These are phyloP conservation scores for Cardamine chenopodiifolia DNA, from an alignment of 345 rosid species.

Conservation along the genomic window DNA sequence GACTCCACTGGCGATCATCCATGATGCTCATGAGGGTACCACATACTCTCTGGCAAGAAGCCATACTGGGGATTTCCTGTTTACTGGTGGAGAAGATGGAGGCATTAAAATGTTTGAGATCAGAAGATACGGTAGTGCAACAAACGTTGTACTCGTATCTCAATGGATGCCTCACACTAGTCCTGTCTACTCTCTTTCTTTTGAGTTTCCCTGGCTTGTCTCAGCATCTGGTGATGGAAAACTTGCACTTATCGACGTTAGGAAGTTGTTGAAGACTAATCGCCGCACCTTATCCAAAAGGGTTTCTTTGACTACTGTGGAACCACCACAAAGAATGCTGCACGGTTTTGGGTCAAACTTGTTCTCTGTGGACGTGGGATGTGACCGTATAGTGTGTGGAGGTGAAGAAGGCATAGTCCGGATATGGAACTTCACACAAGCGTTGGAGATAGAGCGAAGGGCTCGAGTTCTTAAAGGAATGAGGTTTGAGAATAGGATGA, in stretches of 20 bases:
- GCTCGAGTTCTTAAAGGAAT: slow-evolving; percentile 63
- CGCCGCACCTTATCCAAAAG: slow-evolving; percentile 41
- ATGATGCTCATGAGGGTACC: slow-evolving; percentile 67
- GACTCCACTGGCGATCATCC: slow-evolving; percentile 54
- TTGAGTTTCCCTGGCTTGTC: slow-evolving; percentile 98
- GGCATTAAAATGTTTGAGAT: slow-evolving; percentile 86
- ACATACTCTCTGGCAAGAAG: slow-evolving; percentile 73
- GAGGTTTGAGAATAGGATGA: slow-evolving; percentile 80
- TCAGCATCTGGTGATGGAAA: slow-evolving; percentile 88
- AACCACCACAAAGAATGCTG: slow-evolving; percentile 93
- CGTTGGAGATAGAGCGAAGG: slow-evolving; percentile 72
- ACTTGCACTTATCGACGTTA: slow-evolving; percentile 73
- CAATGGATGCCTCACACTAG: slow-evolving; percentile 89
- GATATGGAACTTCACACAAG: slow-evolving; percentile 87
- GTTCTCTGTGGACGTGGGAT: slow-evolving; percentile 76
- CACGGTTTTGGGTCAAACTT: slow-evolving; percentile 76
- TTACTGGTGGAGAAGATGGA: slow-evolving; percentile 96
- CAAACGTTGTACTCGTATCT: slow-evolving; percentile 54
- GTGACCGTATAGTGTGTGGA: slow-evolving; percentile 86
- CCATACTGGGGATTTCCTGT: slow-evolving; percentile 79
- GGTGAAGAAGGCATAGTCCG: slow-evolving; percentile 88
- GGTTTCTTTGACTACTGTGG: slow-evolving; percentile 48
- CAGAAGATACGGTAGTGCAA: slow-evolving; percentile 21
- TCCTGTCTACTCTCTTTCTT: slow-evolving; percentile 76
- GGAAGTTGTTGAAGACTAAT: slow-evolving; percentile 67